Base-by-base conservation (phyloP, 2,329 filamentous ascomycete genomes). In the Beauveria asiatica region DNA sequence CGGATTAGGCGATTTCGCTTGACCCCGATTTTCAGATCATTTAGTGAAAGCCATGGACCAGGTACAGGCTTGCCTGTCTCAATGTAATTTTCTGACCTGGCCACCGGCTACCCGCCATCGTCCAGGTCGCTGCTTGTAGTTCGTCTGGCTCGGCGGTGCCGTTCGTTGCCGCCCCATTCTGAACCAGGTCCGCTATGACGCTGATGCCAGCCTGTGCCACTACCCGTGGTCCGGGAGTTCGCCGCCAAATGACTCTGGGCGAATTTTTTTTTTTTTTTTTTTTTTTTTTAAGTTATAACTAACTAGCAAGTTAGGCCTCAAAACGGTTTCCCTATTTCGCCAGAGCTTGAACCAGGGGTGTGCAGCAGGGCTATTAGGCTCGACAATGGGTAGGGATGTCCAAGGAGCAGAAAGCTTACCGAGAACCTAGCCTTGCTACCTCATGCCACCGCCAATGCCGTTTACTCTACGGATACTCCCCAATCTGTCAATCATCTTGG, bases 101-200 rank as follows among this genome's bases (percentile, higher is more conserved):
- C 49, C 21, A 19, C 50, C 21, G 21, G 21, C 51, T 56, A 39
- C 42, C 53, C 42, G 42, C 53, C 53, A 8, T 46, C 48, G 46
- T 51, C 46, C 41, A 19, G 25, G 39, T 8, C 25, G 45, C 41
- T 39, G 25, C 37, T 25, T 39, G 51, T 49, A 46, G 59, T 60
- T 60, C 59, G 46, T 56, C 52, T 25, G 23, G 59, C 59, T 56
- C 59, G 59, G 59, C 59, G 30, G 46, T n/a, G 59, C 59, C 59
- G 59, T 60, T 60, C 59, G 52, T 56, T 41, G 39, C n/a, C n/a
- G 45, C 27, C 48, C 57, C 49, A 21, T 59, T 41, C 23, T 41
- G 48, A 49, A 41, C 17, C 48, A 51, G 27, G 48, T 42, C 25
- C 57, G 49, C 57, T 59, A 52, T 51, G 48, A 59, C 57, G 39